These are phyloP conservation scores for Phytophthora pistaciae DNA, from an alignment of 352 stramenopile species.

Conservation along the genomic window DNA sequence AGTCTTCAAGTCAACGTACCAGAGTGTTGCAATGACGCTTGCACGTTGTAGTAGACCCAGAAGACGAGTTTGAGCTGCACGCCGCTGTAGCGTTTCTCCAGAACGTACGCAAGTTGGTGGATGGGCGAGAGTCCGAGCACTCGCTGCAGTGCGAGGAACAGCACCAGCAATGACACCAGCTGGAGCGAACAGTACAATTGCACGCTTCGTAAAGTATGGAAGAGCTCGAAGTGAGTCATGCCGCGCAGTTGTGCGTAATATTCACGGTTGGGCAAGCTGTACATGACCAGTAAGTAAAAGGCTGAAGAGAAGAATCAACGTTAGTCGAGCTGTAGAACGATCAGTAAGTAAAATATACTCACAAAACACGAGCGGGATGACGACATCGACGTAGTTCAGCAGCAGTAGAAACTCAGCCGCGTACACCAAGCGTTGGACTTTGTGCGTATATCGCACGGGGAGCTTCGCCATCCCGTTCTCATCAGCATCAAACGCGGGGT, in stretches of 20 bases:
- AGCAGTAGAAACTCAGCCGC: not conserved
- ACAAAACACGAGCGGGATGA: conserved; percentile 4
- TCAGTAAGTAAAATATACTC: not conserved
- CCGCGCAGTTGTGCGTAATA: not conserved
- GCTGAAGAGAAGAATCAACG: not conserved
- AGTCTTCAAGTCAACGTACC: conserved; percentile 14
- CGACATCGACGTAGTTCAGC: not conserved
- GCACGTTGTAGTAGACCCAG: conserved; percentile 46
- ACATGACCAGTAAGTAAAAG: not conserved
- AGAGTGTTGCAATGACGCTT: conserved; percentile 33
- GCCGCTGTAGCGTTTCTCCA: conserved; percentile 28
- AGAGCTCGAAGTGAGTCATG: not conserved
- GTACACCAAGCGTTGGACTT: conserved; percentile 1
- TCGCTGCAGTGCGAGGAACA: conserved; percentile 19
- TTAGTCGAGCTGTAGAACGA: not conserved
- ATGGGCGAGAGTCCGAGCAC: conserved; percentile 33
- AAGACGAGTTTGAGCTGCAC: conserved; percentile 39
- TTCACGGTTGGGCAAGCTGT: not conserved
- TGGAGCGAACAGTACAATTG: conserved; percentile 31
- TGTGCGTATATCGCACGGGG: not conserved
- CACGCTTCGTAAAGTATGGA: not conserved
- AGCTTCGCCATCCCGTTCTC: not conserved
- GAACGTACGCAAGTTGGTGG: conserved; percentile 43
- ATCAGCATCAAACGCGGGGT: not conserved
- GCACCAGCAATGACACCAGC: conserved; percentile 36